Percentiles rank a stretch among this genome's conserved stretches.
phyloP scores from a whole-genome alignment of 805 yeast genomes.

The Saturnispora galanensis region DNA sequence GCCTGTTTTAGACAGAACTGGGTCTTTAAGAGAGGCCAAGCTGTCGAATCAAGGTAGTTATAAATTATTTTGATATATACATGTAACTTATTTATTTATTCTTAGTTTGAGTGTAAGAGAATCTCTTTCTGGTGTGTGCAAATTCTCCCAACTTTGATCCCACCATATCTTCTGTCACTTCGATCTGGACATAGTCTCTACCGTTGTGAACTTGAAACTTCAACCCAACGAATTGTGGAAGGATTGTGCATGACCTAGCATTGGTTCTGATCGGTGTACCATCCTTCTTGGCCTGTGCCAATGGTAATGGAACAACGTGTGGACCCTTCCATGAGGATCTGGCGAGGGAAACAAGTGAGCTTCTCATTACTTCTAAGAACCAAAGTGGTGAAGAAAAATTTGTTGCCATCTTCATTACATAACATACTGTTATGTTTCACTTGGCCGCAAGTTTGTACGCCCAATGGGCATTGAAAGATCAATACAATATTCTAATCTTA shows the following conservation, averaged over 20 bases:
- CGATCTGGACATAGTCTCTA: constrained; percentile 81
- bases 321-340: constrained; percentile 74
- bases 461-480: constrained; percentile 49
- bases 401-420: neutral
- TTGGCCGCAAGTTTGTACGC: constrained; percentile 52
- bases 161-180: constrained; percentile 90
- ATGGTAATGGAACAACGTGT: constrained; percentile 88
- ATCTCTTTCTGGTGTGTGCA: constrained; percentile 87
- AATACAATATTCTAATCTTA: constrained; percentile 67
- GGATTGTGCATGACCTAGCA: constrained; percentile 86
- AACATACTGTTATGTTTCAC: constrained; percentile 46
- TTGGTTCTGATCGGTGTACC: constrained; percentile 90
- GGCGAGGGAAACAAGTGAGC: constrained; percentile 31
- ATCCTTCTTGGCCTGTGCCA: constrained; percentile 69
- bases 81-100: constrained; percentile 30
- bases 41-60: constrained; percentile 13
- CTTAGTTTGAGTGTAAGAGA: constrained; percentile 71
- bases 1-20: constrained; percentile 80
- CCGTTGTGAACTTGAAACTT: constrained; percentile 96
- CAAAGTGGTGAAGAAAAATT: neutral
- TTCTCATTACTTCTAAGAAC: constrained; percentile 26
- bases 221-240: constrained; percentile 93
- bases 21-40: constrained; percentile 65
- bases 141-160: constrained; percentile 93
- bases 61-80: constrained; percentile 1